Evolutionary conservation across 345 rosid genomes (phyloP).

Genomic region (Dovyalis caffra): DNA sequence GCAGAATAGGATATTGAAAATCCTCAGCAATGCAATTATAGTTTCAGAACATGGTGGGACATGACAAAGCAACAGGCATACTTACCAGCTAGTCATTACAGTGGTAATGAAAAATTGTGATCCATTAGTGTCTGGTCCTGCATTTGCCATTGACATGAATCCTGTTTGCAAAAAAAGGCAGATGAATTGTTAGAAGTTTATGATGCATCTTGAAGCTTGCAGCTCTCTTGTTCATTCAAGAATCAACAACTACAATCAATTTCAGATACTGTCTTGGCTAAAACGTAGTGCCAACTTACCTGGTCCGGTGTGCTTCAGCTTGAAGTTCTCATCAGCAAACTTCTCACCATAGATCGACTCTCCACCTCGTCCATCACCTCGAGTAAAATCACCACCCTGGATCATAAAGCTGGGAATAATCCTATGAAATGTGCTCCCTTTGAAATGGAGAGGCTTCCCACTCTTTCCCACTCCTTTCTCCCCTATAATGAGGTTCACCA

Average conservation of each 20-base stretch:
- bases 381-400: slow-evolving; percentile 94
- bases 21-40: background rate
- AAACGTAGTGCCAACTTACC: slow-evolving; percentile 35
- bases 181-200: background rate
- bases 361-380: slow-evolving; percentile 87
- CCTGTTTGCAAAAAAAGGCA: slow-evolving; percentile 37
- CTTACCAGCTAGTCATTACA: slow-evolving; percentile 81
- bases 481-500: slow-evolving; percentile 41
- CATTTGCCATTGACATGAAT: slow-evolving; percentile 85
- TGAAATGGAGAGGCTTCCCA: slow-evolving; percentile 82
- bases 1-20: background rate
- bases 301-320: slow-evolving; percentile 89
- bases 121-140: slow-evolving; percentile 89
- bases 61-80: background rate
- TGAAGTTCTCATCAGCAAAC: slow-evolving; percentile 92
- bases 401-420: slow-evolving; percentile 94
- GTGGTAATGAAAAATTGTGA: slow-evolving; percentile 92
- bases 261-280: no score
- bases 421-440: slow-evolving; percentile 79
- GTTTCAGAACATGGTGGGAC: background rate
- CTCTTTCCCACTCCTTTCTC: slow-evolving; percentile 88
- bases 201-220: background rate
- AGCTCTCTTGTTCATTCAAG: no score
- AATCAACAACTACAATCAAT: no score
- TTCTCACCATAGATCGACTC: slow-evolving; percentile 91